Conservation (phyloP, 805 yeast genomes). For the Hagleromyces aurorensis region DNA sequence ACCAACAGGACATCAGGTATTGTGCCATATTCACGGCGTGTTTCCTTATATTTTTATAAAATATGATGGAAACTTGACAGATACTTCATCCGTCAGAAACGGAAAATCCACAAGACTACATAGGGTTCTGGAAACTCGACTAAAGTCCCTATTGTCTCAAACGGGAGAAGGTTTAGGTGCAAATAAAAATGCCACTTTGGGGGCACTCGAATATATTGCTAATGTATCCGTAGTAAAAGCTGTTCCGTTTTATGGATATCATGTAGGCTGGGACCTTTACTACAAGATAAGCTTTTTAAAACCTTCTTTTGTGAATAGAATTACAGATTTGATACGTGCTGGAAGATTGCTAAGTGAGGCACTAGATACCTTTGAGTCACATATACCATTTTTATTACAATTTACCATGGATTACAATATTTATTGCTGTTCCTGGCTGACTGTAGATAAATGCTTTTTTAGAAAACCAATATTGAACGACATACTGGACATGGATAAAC, state of each 20-base stretch:
- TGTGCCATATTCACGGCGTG: conserved; percentile 74
- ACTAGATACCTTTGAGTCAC: conserved; percentile 64
- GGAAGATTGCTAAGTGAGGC: conserved; percentile 36
- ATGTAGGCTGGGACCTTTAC: conserved; percentile 52
- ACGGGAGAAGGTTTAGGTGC: conserved; percentile 3
- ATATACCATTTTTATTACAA: conserved; percentile 69
- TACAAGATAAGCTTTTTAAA: conserved; percentile 62
- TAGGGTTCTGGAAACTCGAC: conserved; percentile 39
- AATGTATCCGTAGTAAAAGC: conserved; percentile 62
- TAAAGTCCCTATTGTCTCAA: conserved; percentile 32
- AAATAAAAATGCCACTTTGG: conserved; percentile 2
- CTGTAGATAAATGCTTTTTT: conserved; percentile 40
- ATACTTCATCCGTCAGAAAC: conserved; percentile 19
- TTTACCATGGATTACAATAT: conserved; percentile 77
- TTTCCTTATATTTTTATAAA: conserved; percentile 75
- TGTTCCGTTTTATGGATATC: conserved; percentile 78
- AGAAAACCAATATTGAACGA: conserved; percentile 46
- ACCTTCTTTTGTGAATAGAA: conserved; percentile 49
- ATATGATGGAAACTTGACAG: conserved; percentile 38
- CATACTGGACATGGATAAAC: conserved; percentile 23
- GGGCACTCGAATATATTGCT: conserved; percentile 40
- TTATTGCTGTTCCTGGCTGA: conserved; percentile 77
- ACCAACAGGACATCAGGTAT: conserved; percentile 48
- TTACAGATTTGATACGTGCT: conserved; percentile 42
- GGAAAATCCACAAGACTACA: conserved; percentile 36